Conservation (phyloP, 2,329 filamentous ascomycete genomes). For the Fusarium sublunatum region DNA sequence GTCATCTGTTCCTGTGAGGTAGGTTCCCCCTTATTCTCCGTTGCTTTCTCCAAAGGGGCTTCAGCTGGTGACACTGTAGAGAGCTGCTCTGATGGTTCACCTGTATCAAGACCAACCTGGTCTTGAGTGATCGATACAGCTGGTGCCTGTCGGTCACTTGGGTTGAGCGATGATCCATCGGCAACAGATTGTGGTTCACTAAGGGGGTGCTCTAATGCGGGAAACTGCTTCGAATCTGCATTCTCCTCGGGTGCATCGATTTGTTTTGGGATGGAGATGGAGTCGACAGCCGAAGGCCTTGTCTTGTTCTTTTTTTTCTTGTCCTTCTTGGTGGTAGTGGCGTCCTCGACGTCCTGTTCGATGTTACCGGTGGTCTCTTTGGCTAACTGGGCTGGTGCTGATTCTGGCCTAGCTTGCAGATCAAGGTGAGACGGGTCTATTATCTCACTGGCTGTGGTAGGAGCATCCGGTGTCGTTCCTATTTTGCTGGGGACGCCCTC, state of each 20-base stretch:
- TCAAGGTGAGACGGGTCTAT: not conserved
- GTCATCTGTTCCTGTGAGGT: not conserved
- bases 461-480: not conserved
- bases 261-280: not conserved
- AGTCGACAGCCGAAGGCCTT: slow-evolving; percentile 2
- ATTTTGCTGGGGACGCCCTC: not conserved
- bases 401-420: not conserved
- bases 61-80: not conserved
- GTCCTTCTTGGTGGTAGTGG: slow-evolving; percentile 21
- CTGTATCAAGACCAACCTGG: not conserved
- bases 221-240: not conserved
- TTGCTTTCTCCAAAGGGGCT: not conserved
- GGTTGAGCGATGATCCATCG: not conserved
- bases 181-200: not conserved
- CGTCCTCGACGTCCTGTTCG: not conserved
- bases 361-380: not conserved
- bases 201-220: not conserved
- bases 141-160: not conserved
- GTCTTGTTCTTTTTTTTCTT: slow-evolving; percentile 32
- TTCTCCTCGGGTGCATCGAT: not conserved
- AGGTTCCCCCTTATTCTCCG: slow-evolving; percentile 8
- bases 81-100: not conserved
- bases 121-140: not conserved
- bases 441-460: not conserved
- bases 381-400: not conserved